Evolutionary conservation across 202 grass and related monocot genomes (phyloP), one percentile per base, ranked within the genome.

Genomic region (Alloteropsis angusta): DNA sequence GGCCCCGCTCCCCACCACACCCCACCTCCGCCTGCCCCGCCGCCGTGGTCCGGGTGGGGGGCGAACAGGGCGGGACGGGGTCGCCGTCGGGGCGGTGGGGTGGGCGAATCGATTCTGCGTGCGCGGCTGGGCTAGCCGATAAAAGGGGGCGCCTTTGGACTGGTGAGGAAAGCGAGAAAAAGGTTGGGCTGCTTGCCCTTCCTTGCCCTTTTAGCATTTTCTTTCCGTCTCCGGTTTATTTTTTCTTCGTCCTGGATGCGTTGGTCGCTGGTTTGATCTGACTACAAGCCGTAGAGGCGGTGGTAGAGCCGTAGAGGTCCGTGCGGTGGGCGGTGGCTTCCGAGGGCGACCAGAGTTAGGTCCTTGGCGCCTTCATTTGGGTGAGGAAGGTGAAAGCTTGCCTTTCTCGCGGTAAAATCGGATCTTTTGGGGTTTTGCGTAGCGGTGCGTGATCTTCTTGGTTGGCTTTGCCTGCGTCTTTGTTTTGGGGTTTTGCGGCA

Each of bases 41-140:
- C 52, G 60, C 68, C 52, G 75, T 74, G 80, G 52, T 53, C n/a
- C 65, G 0, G 65, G 36, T 21, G n/a, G 23, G 65, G 23, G 47
- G 64, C 32, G 53, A 46, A 7, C 54, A 54, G 57, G 23, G 58
- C 15, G 68, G 36, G 68, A 13, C 72, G 38, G 9, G 47, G 42
- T 35, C 68, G 50, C 48, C 76, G 76, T 67, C 76, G 3, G 23
- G n/a, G 52, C 52, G 43, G 72, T 47, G 81, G 36, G 48, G 67
- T 74, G 68, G 76, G 69, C 22, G 70, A 75, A 89, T 85, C 82
- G 67, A 89, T 82, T 61, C 87, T 82, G 72, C 70, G 77, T 81
- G 70, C 84, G 81, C 43, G 2, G 18, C 38, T 15, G 85, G 4
- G 37, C 30, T 21, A 42, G 77, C 68, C n/a, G 82, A 76, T 88